Conservation (phyloP, 2,329 filamentous ascomycete species). For the Penicillium sclerotiorum region DNA sequence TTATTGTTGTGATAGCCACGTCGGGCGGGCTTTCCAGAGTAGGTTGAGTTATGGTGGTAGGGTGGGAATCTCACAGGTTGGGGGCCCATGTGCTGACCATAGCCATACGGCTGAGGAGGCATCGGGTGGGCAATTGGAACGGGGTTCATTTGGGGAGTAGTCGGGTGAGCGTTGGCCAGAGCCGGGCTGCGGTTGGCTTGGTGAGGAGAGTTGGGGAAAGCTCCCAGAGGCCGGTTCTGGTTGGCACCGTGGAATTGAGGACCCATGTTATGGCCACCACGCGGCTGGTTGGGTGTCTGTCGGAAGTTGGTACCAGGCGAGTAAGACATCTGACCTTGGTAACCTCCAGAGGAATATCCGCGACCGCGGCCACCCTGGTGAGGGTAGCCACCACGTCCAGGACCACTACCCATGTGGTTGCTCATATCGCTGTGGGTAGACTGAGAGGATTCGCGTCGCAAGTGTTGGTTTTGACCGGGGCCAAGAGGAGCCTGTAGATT, state of each 20-base stretch:
- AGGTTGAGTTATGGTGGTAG: constrained; percentile 27
- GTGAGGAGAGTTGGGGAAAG: constrained; percentile 67
- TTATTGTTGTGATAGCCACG: constrained; percentile 30
- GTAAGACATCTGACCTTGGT: constrained; percentile 56
- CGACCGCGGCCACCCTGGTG: constrained; percentile 59
- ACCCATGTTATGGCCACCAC: constrained; percentile 55
- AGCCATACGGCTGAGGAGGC: constrained; percentile 61
- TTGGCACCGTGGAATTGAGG: constrained; percentile 52
- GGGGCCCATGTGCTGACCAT: constrained; percentile 59
- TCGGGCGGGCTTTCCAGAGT: constrained; percentile 29
- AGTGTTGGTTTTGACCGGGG: constrained; percentile 67
- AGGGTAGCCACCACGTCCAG: constrained; percentile 58
- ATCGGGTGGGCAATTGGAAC: constrained; percentile 70
- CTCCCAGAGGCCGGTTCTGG: constrained; percentile 44
- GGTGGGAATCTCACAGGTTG: constrained; percentile 62
- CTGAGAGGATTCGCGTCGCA: constrained; percentile 83
- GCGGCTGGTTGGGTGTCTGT: constrained; percentile 53
- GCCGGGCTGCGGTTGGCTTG: constrained; percentile 67
- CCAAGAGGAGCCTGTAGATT: constrained; percentile 64
- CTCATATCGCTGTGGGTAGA: constrained; percentile 75
- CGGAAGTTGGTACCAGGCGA: constrained; percentile 59
- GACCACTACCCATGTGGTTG: constrained; percentile 56
- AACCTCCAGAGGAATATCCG: constrained; percentile 56
- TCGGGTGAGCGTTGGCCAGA: constrained; percentile 65
- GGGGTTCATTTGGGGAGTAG: constrained; percentile 70